Percentiles rank a stretch among this genome's conserved stretches.
phyloP scores from a whole-genome alignment of 140 eudicot species.

The Bidens hawaiensis region DNA sequence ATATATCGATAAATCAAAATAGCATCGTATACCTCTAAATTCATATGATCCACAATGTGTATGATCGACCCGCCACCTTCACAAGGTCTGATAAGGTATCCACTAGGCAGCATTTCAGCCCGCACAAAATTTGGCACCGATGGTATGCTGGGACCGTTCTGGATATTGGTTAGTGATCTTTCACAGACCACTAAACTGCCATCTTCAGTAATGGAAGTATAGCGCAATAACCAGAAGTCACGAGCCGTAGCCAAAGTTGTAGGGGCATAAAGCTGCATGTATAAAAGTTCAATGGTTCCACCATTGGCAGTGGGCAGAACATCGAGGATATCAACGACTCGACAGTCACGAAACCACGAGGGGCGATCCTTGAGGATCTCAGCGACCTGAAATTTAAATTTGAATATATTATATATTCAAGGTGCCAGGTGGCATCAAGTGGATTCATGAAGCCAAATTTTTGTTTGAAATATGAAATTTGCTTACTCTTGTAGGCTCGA shows the following conservation, averaged over 20 bases:
- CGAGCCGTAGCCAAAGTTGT: slow-evolving; percentile 95
- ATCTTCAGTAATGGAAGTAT: slow-evolving; percentile 83
- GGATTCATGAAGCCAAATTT: too few species aligned
- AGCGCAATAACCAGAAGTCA: slow-evolving; percentile 86
- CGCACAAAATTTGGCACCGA: slow-evolving; percentile 71
- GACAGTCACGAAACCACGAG: slow-evolving; percentile 90
- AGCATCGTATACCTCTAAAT: slow-evolving; percentile 53
- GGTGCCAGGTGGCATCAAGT: too few species aligned
- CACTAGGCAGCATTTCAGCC: slow-evolving; percentile 91
- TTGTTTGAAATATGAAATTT: neutral
- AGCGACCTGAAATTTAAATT: slow-evolving; percentile 49
- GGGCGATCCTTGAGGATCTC: slow-evolving; percentile 96
- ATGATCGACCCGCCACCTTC: slow-evolving; percentile 94
- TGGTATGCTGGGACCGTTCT: slow-evolving; percentile 78
- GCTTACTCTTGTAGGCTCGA: slow-evolving; percentile 88
- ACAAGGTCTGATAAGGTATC: slow-evolving; percentile 86
- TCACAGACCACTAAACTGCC: slow-evolving; percentile 97
- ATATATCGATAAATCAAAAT: neutral
- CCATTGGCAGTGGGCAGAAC: slow-evolving; percentile 86
- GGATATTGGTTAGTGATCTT: slow-evolving; percentile 68
- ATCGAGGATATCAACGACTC: slow-evolving; percentile 79
- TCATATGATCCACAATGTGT: slow-evolving; percentile 88
- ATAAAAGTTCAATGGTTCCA: slow-evolving; percentile 56
- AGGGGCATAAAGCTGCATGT: slow-evolving; percentile 98
- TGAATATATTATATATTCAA: too few species aligned